phyloP scores from a whole-genome alignment of 257 asterid species.

The Solanum corneliomulleri region DNA sequence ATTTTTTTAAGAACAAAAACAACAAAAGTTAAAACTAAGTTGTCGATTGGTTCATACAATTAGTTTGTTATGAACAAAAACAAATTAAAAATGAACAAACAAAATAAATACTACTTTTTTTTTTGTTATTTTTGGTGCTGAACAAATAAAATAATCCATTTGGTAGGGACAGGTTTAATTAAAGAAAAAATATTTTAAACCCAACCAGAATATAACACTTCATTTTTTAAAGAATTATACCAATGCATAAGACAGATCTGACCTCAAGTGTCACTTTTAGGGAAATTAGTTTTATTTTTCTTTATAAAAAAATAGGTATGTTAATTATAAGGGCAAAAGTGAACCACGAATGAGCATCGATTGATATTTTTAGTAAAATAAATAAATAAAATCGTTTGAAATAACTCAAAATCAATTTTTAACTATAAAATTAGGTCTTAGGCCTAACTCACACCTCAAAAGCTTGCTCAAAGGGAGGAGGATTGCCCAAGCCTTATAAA shows the following conservation, averaged over 20 bases:
- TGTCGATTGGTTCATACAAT: neutral
- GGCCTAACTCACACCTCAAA: too few species aligned
- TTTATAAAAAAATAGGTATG: neutral
- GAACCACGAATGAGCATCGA: neutral
- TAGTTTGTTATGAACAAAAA: neutral
- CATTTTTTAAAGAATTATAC: too few species aligned
- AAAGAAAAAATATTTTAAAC: neutral
- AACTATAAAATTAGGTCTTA: too few species aligned
- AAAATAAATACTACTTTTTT: too few species aligned
- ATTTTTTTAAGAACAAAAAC: too few species aligned
- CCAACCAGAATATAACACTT: neutral
- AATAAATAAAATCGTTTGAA: too few species aligned
- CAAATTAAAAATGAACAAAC: neutral
- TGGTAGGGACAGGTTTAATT: neutral
- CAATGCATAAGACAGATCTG: neutral
- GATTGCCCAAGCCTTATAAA: too few species aligned
- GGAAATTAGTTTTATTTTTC: too few species aligned
- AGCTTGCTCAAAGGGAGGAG: too few species aligned
- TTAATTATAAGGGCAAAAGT: neutral
- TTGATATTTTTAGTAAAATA: too few species aligned
- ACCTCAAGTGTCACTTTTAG: too few species aligned
- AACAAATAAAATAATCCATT: neutral
- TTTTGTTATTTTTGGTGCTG: neutral
- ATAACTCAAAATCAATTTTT: too few species aligned
- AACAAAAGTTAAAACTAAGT: neutral